Conservation (phyloP, 2,329 filamentous ascomycete species). For the Verticillium zaregamsianum region DNA sequence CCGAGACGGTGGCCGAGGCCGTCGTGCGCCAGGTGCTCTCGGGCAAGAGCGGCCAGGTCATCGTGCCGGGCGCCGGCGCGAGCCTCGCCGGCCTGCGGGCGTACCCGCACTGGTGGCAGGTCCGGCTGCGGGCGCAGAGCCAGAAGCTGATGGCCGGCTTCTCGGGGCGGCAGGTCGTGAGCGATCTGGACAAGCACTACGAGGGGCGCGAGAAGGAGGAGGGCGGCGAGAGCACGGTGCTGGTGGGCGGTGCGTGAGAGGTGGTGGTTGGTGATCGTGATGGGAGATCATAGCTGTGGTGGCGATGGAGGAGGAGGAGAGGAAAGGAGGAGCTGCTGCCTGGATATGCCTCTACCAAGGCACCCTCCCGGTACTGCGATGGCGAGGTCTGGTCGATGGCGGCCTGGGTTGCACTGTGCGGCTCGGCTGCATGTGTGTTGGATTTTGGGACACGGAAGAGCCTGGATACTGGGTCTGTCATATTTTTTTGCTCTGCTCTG, state of each 20-base stretch:
- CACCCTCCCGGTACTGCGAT: too few relatives aligned
- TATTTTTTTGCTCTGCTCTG: too few relatives aligned
- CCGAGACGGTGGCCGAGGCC: conserved; percentile 60
- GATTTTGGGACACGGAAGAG: background rate
- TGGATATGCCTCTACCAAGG: background rate
- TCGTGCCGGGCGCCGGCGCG: conserved; percentile 43
- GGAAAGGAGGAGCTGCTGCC: background rate
- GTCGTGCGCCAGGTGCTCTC: conserved; percentile 56
- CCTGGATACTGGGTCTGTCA: background rate
- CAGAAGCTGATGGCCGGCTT: conserved; percentile 38
- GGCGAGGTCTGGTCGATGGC: background rate
- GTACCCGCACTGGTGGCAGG: conserved; percentile 61
- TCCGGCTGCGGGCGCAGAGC: conserved; percentile 40
- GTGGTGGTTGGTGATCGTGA: too few relatives aligned
- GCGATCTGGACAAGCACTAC: conserved; percentile 37
- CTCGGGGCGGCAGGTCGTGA: conserved; percentile 41
- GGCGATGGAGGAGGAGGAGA: too few relatives aligned
- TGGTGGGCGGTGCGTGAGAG: conserved; percentile 20
- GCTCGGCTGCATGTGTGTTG: background rate
- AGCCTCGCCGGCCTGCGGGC: conserved; percentile 40
- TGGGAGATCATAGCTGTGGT: too few relatives aligned
- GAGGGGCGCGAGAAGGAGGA: conserved; percentile 17
- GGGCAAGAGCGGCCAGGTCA: conserved; percentile 53
- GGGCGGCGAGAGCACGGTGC: conserved; percentile 29
- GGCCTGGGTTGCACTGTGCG: background rate